Evolutionary conservation across 148 eudicot genomes (phyloP), one percentile per base, ranked within the genome.

Genomic region (Fagopyrum homotropicum): DNA sequence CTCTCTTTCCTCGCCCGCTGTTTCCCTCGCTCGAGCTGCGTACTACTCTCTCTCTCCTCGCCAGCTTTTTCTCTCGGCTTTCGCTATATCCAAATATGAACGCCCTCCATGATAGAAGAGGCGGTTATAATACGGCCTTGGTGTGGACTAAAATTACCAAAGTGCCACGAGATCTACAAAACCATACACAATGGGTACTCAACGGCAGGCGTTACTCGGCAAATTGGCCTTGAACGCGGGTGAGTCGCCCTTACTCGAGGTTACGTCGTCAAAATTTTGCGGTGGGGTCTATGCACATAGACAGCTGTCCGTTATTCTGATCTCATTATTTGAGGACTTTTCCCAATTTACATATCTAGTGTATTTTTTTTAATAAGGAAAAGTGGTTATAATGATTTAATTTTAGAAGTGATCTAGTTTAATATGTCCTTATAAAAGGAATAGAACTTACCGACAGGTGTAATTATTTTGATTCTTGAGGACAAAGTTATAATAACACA

Each of bases 81-180:
- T 63, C 45, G 16, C 69, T 40, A 66, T 66, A 66, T 12, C 46
- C 71, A 40, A 66, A 12, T 15, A 43, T 17, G 43, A 66, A 66
- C 69, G 47, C 46, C 71, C 71, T 66, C 71, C 71, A 66, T 66
- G 19, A 66, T 66, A 43, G 71, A 66, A 66, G 19, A 66, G 46
- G 71, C 70, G 71, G 71, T 66, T 43, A 40, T 66, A 35, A 66
- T 66, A 66, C 46, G 68, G 71, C 71, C 71, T 66, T 66, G 46
- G 47, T 14, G 45, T 66, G 71, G 45, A 14, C 19, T 14, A 12
- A 15, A 66, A 66, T 66, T 66, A 66, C 71, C 46, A 66, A 66
- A 66, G n/a, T 66, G 50, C 44, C 64, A 19, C 55, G 35, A n/a
- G 47, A 35, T 66, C 71, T 66, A 66, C 69, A 30, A 29, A 8